Base-by-base conservation (phyloP, 2,329 filamentous ascomycete genomes). In the Penicillium verrucosum region DNA sequence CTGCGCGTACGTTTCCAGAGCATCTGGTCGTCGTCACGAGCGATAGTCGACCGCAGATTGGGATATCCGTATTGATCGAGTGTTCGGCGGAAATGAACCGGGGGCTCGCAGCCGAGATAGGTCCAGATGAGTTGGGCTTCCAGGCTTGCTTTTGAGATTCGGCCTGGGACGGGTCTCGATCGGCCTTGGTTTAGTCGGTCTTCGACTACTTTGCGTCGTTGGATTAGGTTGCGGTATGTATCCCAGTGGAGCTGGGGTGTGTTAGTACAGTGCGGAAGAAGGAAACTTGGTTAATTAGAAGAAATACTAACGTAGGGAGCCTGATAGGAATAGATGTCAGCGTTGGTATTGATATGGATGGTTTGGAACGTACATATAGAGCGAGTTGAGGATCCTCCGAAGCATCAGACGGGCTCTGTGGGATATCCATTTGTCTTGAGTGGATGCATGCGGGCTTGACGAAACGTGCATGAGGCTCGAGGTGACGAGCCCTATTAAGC, bases 11-110 rank as follows among this genome's bases (percentile, higher is more conserved):
- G 63, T 62, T 88, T 88, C 69, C 87, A 88, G 7, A 88, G 71
- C 82, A 88, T 87, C 67, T 88, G 85, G 41, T 88, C 85, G 42
- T 85, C 83, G 41, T 88, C 85, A 18, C 85, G 75, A 0, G 83
- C 81, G 41, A 82, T 73, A 0, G 85, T 87, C 34, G 87, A 84
- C 10, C 80, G 75, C 0, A 88, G 72, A 2, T 82, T 84, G 0
- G 85, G 85, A 52, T 87, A 86, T 0, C 82, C 84, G 54, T 81
- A 88, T 61, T 88, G 85, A 56, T 88, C 85, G 5, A 88, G 66
- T 0, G 85, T 87, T 6, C 85, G 77, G 1, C 85, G 80, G 36
- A 82, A 81, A 64, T 88, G 86, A 1, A 87, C 72, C 0, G 85
- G 84, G 0, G 83, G 83, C 41, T 87, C 84, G 40, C 81, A 79